Conservation (phyloP, 495 filamentous ascomycete species). For the Talaromyces adpressus region DNA sequence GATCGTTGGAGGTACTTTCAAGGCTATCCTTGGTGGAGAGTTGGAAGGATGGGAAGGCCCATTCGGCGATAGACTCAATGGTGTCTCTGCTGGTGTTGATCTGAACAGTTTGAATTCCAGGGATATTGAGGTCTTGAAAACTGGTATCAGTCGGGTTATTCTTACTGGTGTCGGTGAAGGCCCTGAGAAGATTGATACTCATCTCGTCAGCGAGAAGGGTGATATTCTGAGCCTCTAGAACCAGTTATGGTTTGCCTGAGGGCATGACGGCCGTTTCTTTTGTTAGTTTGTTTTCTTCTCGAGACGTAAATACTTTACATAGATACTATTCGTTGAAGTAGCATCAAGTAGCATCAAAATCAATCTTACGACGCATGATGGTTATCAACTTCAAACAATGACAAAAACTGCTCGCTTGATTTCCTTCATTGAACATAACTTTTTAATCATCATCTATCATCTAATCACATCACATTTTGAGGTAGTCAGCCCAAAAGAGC, state of each 20-base stretch:
- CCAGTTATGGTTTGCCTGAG: conserved; percentile 8
- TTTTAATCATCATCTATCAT: neutral
- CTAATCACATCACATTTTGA: neutral
- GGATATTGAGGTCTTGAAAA: conserved; percentile 54
- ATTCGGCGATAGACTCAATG: conserved; percentile 39
- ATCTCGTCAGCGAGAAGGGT: conserved; percentile 67
- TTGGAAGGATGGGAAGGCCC: conserved; percentile 58
- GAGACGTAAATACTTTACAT: neutral
- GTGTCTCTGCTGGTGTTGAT: conserved; percentile 39
- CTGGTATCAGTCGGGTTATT: conserved; percentile 82
- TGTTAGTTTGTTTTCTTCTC: neutral
- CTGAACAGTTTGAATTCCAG: conserved; percentile 46
- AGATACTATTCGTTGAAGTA: neutral
- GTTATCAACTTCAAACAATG: neutral
- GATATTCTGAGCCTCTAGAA: conserved; percentile 30
- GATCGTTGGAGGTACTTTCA: conserved; percentile 64
- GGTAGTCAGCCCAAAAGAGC: conserved; percentile 42
- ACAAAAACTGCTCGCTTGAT: neutral
- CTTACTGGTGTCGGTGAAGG: conserved; percentile 88
- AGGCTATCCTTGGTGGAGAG: conserved; percentile 36
- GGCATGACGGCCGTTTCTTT: conserved; percentile 10
- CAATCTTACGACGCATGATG: neutral
- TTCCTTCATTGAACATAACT: conserved; percentile 1
- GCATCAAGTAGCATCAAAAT: neutral
- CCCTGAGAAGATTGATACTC: conserved; percentile 68